A percentile compares a stretch with the other conserved stretches of the same genome.
Evolutionary conservation across 169 alveolate genomes (phyloP).

Genomic region (Cryptosporidium meleagridis): DNA sequence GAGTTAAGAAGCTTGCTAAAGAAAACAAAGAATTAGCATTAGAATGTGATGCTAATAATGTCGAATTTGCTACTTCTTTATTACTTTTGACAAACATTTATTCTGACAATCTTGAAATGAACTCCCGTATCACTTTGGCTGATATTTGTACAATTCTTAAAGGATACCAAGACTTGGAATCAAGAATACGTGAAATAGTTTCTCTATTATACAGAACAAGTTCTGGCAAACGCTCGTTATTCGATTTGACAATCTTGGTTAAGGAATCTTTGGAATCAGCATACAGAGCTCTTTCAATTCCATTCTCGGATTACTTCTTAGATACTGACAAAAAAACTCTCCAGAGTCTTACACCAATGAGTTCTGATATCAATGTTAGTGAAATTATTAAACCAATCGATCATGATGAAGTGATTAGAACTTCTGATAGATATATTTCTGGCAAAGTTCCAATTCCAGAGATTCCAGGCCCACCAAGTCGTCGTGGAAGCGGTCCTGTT

Average conservation of each 20-base stretch:
- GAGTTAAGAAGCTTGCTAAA: constrained; percentile 18
- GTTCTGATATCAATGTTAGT: not conserved
- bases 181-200: not conserved
- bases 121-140: not conserved
- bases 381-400: constrained; percentile 13
- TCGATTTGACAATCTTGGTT: not conserved
- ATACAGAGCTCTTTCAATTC: constrained; percentile 13
- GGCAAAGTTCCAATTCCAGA: constrained; percentile 52
- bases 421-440: constrained; percentile 35
- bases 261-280: constrained; percentile 13
- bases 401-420: constrained; percentile 15
- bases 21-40: constrained; percentile 14
- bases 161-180: not conserved
- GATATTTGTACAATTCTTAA: constrained; percentile 29
- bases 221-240: not conserved
- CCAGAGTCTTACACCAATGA: constrained; percentile 17
- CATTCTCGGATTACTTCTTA: constrained; percentile 27
- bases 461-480: constrained; percentile 70
- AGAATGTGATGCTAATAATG: constrained; percentile 1
- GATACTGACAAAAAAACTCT: not conserved
- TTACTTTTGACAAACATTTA: constrained; percentile 2
- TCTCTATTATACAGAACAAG: not conserved
- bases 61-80: constrained; percentile 5
- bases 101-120: not conserved
- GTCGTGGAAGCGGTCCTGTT: not conserved